Conservation (phyloP, 768 basidiomycete species). For the Rhodosporidiobolus sp. region DNA sequence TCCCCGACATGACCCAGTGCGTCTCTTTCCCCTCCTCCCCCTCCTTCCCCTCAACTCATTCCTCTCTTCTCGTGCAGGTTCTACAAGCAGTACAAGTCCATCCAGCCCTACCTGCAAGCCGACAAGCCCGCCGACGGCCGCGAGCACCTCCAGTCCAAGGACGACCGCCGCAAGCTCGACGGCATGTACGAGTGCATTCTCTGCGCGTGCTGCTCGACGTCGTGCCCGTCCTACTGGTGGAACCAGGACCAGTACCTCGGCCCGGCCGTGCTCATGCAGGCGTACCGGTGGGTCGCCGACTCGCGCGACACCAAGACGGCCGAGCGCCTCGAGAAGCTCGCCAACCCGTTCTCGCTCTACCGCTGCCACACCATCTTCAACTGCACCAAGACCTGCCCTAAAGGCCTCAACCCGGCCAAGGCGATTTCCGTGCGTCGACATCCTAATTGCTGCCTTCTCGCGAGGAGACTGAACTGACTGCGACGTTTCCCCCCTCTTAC, state of each 20-base stretch:
- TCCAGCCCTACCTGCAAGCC: slow-evolving; percentile 62
- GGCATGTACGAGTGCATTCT: slow-evolving; percentile 82
- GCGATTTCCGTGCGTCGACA: no score
- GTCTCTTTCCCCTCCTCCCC: slow-evolving; percentile 24
- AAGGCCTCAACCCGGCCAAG: slow-evolving; percentile 87
- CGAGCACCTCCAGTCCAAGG: slow-evolving; percentile 84
- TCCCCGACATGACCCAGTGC: slow-evolving; percentile 58
- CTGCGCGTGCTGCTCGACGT: slow-evolving; percentile 95
- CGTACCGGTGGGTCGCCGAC: slow-evolving; percentile 95
- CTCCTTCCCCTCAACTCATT: slow-evolving; percentile 54
- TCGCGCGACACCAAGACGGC: slow-evolving; percentile 76
- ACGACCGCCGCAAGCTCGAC: slow-evolving; percentile 90
- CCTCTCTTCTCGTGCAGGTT: slow-evolving; percentile 61
- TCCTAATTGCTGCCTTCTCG: no score
- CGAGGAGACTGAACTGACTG: no score
- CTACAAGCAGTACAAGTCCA: slow-evolving; percentile 99
- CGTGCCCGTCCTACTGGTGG: slow-evolving; percentile 80
- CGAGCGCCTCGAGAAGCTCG: slow-evolving; percentile 82
- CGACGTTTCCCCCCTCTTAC: no score
- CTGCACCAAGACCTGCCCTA: no score
- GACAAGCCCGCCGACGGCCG: slow-evolving; percentile 35
- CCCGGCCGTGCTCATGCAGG: slow-evolving; percentile 69
- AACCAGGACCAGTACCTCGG: slow-evolving; percentile 98
- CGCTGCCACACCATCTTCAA: slow-evolving; percentile 74
- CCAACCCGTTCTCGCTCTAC: slow-evolving; percentile 95